Evolutionary conservation across 228 moss, liverwort and hornwort genomes (phyloP), one percentile per base, ranked within the genome.

Genomic region (Sphagnum magellanicum): DNA sequence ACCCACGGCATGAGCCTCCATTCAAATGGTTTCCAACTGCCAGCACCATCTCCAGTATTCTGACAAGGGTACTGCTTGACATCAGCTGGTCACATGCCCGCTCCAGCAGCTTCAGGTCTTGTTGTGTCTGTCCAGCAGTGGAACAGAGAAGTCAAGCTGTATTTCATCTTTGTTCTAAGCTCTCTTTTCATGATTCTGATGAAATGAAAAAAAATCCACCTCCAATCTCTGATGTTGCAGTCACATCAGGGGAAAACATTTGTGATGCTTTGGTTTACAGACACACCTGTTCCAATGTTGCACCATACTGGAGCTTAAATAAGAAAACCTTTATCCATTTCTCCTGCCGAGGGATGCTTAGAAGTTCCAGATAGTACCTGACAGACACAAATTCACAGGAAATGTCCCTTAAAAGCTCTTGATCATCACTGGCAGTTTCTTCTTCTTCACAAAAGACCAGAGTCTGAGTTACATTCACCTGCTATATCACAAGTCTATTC

Each of bases 31-130:
- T 97, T 1, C 93, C 97, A 4, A 88, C 90, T 13, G 77, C 90
- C 46, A 97, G 79, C 47, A 97, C 91, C 90, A 88, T 97, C 53
- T 97, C 90, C 74, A 97, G 78, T 67, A 91, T 91, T 74, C 93
- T 97, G 48, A 90, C 86, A 67, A 97, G 82, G 63, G 68, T 93
- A 46, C 83, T 81, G 63, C 85, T 97, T 48, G 76, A 83, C 69
- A 87, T 97, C 52, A 97, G 16, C 73, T 93, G 81, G 73, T 85
- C 76, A 60, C 93, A 93, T 1, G 91, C 91, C 61, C 69, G 80
- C 17, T 90, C 81, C 4, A 97, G 57, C 64, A 93, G 69, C 6
- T 77, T 80, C 60, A 97, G 68, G 10, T 91, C 91, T 74, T 85
- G 60, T 70, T 88, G 76, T 65, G 84, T 81, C 93, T 97, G 17